These are phyloP conservation scores for Ogataea ramenticola DNA, from an alignment of 805 yeast species.

Conservation along the genomic window DNA sequence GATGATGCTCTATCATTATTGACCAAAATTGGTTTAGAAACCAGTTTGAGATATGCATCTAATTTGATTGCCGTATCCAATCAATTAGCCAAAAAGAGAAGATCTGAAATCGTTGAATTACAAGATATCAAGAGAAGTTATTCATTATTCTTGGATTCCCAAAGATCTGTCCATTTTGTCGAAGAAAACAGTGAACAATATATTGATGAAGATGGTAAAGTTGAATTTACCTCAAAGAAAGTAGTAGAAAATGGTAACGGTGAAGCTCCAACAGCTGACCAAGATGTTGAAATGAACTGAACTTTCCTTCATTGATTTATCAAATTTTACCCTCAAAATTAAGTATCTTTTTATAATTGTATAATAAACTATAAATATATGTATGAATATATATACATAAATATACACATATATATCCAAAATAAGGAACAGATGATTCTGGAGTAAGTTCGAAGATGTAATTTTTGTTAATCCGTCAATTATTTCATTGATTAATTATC, in stretches of 20 bases:
- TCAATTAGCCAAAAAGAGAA: conserved; percentile 77
- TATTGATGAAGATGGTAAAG: conserved; percentile 75
- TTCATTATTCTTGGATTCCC: conserved; percentile 78
- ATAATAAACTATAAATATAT: not conserved
- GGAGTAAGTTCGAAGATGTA: too few species aligned
- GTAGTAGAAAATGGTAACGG: conserved; percentile 9
- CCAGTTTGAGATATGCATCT: conserved; percentile 87
- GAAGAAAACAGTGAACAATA: conserved; percentile 52
- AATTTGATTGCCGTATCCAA: conserved; percentile 87
- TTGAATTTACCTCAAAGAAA: conserved; percentile 38
- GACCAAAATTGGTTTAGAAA: conserved; percentile 84
- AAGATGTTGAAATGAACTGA: not conserved
- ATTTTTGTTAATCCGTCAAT: too few species aligned
- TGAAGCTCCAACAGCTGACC: conserved; percentile 1
- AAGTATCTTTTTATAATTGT: not conserved
- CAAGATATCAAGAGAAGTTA: conserved; percentile 84
- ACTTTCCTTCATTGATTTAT: not conserved
- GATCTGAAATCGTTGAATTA: conserved; percentile 62
- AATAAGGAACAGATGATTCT: not conserved
- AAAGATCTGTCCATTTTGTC: conserved; percentile 80
- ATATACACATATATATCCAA: not conserved
- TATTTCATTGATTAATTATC: too few species aligned
- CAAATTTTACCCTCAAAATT: not conserved
- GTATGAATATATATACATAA: not conserved
- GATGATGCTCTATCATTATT: conserved; percentile 80